These are phyloP conservation scores for Pyronema domesticum DNA, from an alignment of 495 filamentous ascomycete species.

Conservation along the genomic window DNA sequence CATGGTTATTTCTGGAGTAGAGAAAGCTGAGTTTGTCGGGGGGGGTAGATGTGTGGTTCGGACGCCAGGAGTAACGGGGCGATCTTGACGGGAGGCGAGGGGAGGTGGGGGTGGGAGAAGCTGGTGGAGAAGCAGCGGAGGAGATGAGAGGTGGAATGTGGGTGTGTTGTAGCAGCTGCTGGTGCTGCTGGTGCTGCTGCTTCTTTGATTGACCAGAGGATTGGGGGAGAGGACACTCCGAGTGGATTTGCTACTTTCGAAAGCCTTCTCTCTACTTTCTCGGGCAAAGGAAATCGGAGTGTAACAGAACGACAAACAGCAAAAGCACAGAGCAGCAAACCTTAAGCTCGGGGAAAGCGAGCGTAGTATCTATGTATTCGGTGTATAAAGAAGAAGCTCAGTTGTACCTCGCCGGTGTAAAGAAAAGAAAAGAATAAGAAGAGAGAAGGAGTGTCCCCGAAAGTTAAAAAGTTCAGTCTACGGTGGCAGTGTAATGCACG, in stretches of 20 bases:
- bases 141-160: constrained; percentile 14
- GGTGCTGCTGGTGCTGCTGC: background rate
- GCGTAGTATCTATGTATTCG: background rate
- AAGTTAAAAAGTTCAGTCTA: background rate
- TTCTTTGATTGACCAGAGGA: background rate
- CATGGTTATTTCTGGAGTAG: constrained; percentile 7
- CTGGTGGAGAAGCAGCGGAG: background rate
- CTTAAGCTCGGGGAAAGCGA: background rate
- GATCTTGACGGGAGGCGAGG: background rate
- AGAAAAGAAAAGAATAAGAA: background rate
- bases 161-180: background rate
- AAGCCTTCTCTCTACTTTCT: background rate
- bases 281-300: background rate
- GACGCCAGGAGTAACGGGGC: too few relatives aligned
- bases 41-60: too few relatives aligned
- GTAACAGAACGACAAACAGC: background rate
- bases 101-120: background rate
- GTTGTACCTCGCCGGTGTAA: background rate
- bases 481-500: too few relatives aligned
- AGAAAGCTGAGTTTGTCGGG: too few relatives aligned
- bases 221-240: background rate
- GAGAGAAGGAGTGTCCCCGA: background rate
- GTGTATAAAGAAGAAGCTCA: background rate
- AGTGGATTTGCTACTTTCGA: too few relatives aligned
- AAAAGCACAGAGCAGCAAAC: background rate